These are phyloP conservation scores for Euphorbia schlechtendalii DNA, from an alignment of 441 rosid species.

Conservation along the genomic window DNA sequence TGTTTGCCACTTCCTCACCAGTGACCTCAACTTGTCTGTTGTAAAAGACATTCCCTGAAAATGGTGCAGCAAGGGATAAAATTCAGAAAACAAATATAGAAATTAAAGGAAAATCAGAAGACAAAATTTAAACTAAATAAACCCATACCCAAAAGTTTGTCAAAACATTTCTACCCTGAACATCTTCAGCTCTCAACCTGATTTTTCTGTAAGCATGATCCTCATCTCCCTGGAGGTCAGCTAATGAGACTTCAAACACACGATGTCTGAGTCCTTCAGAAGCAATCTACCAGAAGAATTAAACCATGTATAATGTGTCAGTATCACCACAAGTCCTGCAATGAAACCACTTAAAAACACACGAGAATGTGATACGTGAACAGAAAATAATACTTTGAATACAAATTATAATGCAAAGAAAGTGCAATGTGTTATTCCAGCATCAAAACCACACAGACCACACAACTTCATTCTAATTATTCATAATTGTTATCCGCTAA, in stretches of 20 bases:
- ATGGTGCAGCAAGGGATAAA: background rate
- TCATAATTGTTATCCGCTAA: background rate
- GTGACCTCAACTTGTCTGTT: constrained; percentile 79
- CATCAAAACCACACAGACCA: too few relatives aligned
- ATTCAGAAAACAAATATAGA: background rate
- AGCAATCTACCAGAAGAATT: constrained; percentile 52
- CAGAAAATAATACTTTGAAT: background rate
- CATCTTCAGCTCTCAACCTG: constrained; percentile 85
- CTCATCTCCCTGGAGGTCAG: constrained; percentile 75
- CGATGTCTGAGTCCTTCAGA: constrained; percentile 91
- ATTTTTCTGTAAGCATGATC: constrained; percentile 84
- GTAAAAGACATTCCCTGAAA: constrained; percentile 70
- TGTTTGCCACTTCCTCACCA: constrained; percentile 88
- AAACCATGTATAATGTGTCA: background rate
- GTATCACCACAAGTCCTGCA: background rate
- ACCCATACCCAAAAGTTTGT: constrained; percentile 92
- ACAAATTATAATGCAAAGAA: background rate
- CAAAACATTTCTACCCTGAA: constrained; percentile 81
- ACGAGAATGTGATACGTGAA: background rate
- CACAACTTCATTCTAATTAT: background rate
- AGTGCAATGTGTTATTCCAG: background rate
- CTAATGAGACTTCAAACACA: too few relatives aligned
- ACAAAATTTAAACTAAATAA: background rate
- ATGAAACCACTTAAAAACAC: background rate
- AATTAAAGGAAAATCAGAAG: too few relatives aligned